Evolutionary conservation across 2,329 filamentous ascomycete species (phyloP).

Genomic region (Magnaporthiopsis rhizophila): DNA sequence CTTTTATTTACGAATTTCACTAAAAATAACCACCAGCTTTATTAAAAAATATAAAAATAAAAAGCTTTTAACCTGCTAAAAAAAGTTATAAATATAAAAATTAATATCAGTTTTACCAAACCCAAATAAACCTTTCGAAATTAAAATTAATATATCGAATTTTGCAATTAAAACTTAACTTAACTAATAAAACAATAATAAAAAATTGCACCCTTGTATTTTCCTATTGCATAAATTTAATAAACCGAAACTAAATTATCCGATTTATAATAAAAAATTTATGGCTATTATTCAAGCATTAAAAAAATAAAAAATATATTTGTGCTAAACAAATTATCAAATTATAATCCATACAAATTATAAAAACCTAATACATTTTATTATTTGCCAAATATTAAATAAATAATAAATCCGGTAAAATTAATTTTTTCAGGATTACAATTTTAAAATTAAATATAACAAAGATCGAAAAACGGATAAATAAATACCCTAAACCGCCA

Average conservation of each 20-base stretch:
- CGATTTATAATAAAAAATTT: neutral
- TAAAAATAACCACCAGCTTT: too few species aligned
- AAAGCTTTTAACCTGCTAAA: too few species aligned
- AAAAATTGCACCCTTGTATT: neutral
- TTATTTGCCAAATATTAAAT: neutral
- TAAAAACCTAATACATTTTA: constrained; percentile 2
- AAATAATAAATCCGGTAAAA: too few species aligned
- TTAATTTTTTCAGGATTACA: too few species aligned
- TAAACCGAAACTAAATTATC: neutral
- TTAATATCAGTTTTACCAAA: too few species aligned
- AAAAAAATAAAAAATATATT: neutral
- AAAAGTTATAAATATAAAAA: too few species aligned
- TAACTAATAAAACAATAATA: neutral
- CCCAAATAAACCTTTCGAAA: neutral
- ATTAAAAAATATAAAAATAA: too few species aligned
- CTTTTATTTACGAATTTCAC: too few species aligned
- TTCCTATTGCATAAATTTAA: neutral
- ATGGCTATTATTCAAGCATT: neutral
- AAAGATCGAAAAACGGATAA: neutral
- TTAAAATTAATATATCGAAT: neutral
- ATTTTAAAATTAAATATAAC: neutral
- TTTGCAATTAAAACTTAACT: neutral
- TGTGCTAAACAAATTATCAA: neutral
- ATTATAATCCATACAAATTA: neutral
- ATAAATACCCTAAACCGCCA: neutral